Evolutionary conservation across 2,329 filamentous ascomycete species (phyloP), one percentile per base, ranked within the genome.

Genomic region (Ophiostoma fasciatum): DNA sequence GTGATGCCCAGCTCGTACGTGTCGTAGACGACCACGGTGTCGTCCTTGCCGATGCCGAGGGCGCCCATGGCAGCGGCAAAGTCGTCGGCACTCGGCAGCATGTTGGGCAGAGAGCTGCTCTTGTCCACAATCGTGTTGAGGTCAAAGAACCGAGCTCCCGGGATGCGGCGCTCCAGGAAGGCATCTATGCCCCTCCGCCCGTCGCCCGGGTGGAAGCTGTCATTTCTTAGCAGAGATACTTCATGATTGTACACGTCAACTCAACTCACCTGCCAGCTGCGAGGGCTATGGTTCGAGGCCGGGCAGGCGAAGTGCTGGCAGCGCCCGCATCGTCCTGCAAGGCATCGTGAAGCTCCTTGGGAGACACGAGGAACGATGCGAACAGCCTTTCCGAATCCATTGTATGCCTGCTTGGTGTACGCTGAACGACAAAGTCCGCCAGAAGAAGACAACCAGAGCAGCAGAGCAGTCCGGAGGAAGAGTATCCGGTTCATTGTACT

Each of bases 1-100:
- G 96, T 92, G 42, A 96, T 85, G 7, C 90, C 90, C 22, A 87
- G 62, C 61, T 96, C 85, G 43, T 82, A 78, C 22, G 75, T 78
- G 54, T 98, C 88, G 52, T 96, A 98, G 7, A 98, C 82, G 1
- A 96, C 88, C 4, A 98, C 72, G 30, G 76, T 81, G 46, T 98
- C 88, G 46, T 94, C 82, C 43, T 75, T 73, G 37, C 76, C 72
- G 46, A 98, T 88, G 9, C 90, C 88, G 31, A 96, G 61, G 45
- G 79, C 72, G 49, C 80, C 78, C 85, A 98, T 90, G 28, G 87
- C 82, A 39, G 77, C 71, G 33, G 83, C 81, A 51, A 96, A 96
- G 35, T 72, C 68, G 50, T 81, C 74, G 27, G 82, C 66, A 7
- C 71, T 77, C 4, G 90, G 90, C 4, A 98, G 72, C 88, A 98